These are phyloP conservation scores for Penicillium simplicissimum DNA, from an alignment of 495 filamentous ascomycete species.

Conservation along the genomic window DNA sequence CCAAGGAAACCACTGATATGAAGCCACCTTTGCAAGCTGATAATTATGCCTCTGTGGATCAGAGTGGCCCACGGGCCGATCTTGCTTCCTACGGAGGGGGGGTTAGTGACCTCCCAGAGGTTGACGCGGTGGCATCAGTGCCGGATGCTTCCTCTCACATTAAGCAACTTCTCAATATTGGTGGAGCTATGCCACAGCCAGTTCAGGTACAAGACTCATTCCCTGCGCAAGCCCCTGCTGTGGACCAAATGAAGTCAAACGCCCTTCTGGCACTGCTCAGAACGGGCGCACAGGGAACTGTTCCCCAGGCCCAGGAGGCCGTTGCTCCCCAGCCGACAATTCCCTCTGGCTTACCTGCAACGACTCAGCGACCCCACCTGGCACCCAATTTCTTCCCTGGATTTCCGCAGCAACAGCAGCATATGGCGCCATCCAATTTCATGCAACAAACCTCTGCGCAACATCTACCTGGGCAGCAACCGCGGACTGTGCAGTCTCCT, in stretches of 20 bases:
- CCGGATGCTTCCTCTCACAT: conserved; percentile 62
- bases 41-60: conserved; percentile 42
- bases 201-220: conserved; percentile 10
- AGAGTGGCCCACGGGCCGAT: conserved; percentile 24
- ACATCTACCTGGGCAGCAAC: conserved; percentile 17
- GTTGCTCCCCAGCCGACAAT: conserved; percentile 39
- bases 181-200: conserved; percentile 32
- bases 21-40: conserved; percentile 28
- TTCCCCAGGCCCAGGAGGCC: conserved; percentile 36
- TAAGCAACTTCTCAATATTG: conserved; percentile 64
- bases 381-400: conserved; percentile 40
- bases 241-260: conserved; percentile 45
- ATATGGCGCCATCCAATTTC: conserved; percentile 23
- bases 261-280: conserved; percentile 61
- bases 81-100: conserved; percentile 21
- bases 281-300: conserved; percentile 42
- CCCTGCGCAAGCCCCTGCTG: conserved; percentile 13
- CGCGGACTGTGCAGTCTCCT: conserved; percentile 12
- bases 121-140: conserved; percentile 19
- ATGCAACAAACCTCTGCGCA: conserved; percentile 29
- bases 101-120: conserved; percentile 46
- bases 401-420: conserved; percentile 36
- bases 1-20: conserved; percentile 27
- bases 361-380: conserved; percentile 48
- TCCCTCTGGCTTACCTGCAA: conserved; percentile 19